phyloP scores from a whole-genome alignment of 805 yeast species.

The Wickerhamomyces ciferrii region DNA sequence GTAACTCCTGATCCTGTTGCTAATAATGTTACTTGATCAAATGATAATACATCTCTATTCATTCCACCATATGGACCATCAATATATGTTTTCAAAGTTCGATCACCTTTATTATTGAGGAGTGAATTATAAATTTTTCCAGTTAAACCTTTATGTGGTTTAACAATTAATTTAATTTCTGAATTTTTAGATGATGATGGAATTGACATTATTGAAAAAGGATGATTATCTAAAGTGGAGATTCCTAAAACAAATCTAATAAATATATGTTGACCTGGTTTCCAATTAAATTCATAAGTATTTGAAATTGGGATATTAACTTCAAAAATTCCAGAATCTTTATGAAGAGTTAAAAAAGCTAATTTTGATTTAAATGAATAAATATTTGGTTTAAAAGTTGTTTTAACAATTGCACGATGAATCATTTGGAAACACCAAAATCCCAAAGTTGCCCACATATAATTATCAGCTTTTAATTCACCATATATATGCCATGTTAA shows the following conservation, averaged over 20 bases:
- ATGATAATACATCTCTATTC: conserved; percentile 37
- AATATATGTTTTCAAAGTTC: conserved; percentile 28
- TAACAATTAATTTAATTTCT: conserved; percentile 38
- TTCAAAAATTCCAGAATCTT: conserved; percentile 26
- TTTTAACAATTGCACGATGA: conserved; percentile 40
- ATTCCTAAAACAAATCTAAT: conserved; percentile 39
- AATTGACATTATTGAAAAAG: conserved; percentile 43
- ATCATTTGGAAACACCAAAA: conserved; percentile 47
- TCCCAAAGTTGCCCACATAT: conserved; percentile 45
- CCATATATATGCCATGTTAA: conserved; percentile 39
- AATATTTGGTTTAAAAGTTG: conserved; percentile 38
- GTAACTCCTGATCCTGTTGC: conserved; percentile 53
- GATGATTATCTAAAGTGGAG: conserved; percentile 46
- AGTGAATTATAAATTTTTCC: conserved; percentile 23
- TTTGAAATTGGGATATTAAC: conserved; percentile 23
- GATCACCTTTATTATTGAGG: conserved; percentile 21
- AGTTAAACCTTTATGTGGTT: conserved; percentile 45
- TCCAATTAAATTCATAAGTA: conserved; percentile 35
- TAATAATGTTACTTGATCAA: conserved; percentile 36
- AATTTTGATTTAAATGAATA: conserved; percentile 33
- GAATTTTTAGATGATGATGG: conserved; percentile 8
- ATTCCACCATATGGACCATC: conserved; percentile 61
- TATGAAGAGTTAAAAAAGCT: conserved; percentile 24
- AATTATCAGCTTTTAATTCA: conserved; percentile 30
- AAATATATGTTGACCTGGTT: conserved; percentile 51